Evolutionary conservation across 2,329 filamentous ascomycete species (phyloP).

Genomic region (Aphanocladium album): DNA sequence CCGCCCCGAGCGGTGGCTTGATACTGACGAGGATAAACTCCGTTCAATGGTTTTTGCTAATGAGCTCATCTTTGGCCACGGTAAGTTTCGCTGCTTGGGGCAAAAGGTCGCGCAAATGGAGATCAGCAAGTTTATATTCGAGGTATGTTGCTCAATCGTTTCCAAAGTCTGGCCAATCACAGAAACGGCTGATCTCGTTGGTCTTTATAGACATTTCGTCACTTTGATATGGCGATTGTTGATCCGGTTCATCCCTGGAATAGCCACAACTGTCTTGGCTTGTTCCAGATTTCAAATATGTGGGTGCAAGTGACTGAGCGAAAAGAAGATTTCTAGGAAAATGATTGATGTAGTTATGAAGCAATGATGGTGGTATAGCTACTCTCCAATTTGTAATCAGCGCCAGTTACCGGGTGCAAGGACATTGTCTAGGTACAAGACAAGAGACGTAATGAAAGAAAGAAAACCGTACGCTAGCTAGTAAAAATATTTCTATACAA

Average conservation of each 20-base stretch:
- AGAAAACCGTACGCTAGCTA: background rate
- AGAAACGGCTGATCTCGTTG: background rate
- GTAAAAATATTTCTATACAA: background rate
- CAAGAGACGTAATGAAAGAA: background rate
- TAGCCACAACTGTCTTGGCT: slow-evolving; percentile 21
- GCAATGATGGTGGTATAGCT: background rate
- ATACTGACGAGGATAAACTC: slow-evolving; percentile 20
- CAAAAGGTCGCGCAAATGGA: slow-evolving; percentile 28
- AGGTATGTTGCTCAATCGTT: slow-evolving; percentile 4
- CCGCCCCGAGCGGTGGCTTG: slow-evolving; percentile 24
- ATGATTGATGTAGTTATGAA: background rate
- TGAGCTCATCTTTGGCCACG: slow-evolving; percentile 29
- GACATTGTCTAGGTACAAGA: background rate
- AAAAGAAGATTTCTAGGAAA: background rate
- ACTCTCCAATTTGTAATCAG: background rate
- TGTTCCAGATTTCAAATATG: slow-evolving; percentile 28
- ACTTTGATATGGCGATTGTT: slow-evolving; percentile 25
- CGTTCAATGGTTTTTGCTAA: slow-evolving; percentile 23
- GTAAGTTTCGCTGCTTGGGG: slow-evolving; percentile 26
- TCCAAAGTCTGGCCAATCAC: background rate
- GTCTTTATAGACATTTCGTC: slow-evolving; percentile 21
- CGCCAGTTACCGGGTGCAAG: background rate
- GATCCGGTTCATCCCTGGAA: slow-evolving; percentile 25
- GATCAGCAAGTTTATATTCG: slow-evolving; percentile 16
- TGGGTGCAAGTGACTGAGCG: slow-evolving; percentile 26